Evolutionary conservation across 352 stramenopile genomes (phyloP), one percentile per base, ranked within the genome.

Genomic region (Phytophthora agathidicida): DNA sequence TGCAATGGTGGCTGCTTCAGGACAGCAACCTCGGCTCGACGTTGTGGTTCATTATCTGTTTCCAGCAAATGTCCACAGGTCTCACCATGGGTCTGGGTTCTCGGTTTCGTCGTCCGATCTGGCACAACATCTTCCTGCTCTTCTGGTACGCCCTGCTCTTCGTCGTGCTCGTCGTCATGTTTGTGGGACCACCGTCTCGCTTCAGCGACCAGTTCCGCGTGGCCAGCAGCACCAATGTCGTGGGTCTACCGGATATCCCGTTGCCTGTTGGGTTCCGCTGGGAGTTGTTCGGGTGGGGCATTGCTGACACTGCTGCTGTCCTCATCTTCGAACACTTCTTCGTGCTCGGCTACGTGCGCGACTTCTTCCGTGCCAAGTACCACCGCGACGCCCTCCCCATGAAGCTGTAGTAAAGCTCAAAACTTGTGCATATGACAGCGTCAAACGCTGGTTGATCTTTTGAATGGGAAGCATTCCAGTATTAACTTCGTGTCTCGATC

Each of bases 1-100:
- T 86, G 47, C 70, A 93, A 62, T 89, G 80, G 78, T 91, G 80
- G 83, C 59, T 79, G 20, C 64, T 93, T 9, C 73, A 88, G 57
- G 83, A 91, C 68, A 89, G 71, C 61, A 84, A 83, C 52, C 63
- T 89, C 2, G 69, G 72, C 37, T 77, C 77, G 30, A 81, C 71
- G 24, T 48, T 91, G 19, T 93, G 75, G 71, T 69, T 89, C 38
- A 66, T 86, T 22, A 74, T 85, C 19, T 87, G 69, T 54, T 87
- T 77, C 60, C 79, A 89, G 73, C 80, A 88, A 42, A 86, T 90
- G 77, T 73, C 71, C 7, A 84, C 75, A 27, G 79, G 77, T 22
- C 63, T 91, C 45, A 82, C 71, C 6, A 80, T 76, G 49, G 72
- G 65, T n/a, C 63, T 91, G 36, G 81, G 81, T 45, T 83, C 81